Percentiles rank a stretch among this genome's conserved stretches.
Evolutionary conservation across 768 basidiomycete species (phyloP).

Genomic region (Asterophora lycoperdoides): DNA sequence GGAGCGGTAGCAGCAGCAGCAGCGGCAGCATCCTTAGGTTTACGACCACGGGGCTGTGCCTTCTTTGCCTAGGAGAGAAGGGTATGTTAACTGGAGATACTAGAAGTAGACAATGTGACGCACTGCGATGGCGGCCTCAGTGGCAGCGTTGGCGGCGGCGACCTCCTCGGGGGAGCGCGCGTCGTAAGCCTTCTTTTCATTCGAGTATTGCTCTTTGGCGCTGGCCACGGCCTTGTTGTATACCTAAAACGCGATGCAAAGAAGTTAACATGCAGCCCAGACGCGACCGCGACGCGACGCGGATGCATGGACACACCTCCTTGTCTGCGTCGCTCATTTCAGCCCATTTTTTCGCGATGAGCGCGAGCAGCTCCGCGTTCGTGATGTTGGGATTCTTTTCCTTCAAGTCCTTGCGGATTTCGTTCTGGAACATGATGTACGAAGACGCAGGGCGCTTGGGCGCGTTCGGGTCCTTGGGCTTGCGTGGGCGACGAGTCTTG

Average conservation of each 20-base stretch:
- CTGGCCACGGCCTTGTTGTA: constrained; percentile 50
- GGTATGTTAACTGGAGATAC: not conserved
- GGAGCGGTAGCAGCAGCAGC: constrained; percentile 8
- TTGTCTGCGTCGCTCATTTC: constrained; percentile 64
- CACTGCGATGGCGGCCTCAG: constrained; percentile 37
- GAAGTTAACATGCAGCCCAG: constrained; percentile 2
- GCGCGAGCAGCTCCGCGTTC: constrained; percentile 66
- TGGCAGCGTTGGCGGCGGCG: constrained; percentile 41
- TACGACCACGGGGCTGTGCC: constrained; percentile 12
- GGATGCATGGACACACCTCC: constrained; percentile 49
- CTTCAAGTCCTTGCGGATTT: constrained; percentile 72
- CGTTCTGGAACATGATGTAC: constrained; percentile 94
- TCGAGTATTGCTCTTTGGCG: constrained; percentile 63
- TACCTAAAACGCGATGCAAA: constrained; percentile 31
- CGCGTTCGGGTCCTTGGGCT: constrained; percentile 86
- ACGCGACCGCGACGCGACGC: constrained; percentile 3
- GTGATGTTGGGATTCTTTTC: constrained; percentile 55
- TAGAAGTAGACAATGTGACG: constrained; percentile 10
- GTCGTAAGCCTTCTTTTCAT: constrained; percentile 63
- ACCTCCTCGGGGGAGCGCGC: constrained; percentile 46
- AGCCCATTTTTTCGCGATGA: constrained; percentile 76
- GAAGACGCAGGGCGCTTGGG: constrained; percentile 92
- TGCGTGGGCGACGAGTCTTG: constrained; percentile 54
- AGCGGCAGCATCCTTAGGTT: constrained; percentile 4
- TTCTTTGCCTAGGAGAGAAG: constrained; percentile 21